A percentile compares a stretch with the other conserved stretches of the same genome.
These are phyloP conservation scores for Clonostachys byssicola DNA, from an alignment of 2,329 filamentous ascomycete genomes.

Conservation along the genomic window DNA sequence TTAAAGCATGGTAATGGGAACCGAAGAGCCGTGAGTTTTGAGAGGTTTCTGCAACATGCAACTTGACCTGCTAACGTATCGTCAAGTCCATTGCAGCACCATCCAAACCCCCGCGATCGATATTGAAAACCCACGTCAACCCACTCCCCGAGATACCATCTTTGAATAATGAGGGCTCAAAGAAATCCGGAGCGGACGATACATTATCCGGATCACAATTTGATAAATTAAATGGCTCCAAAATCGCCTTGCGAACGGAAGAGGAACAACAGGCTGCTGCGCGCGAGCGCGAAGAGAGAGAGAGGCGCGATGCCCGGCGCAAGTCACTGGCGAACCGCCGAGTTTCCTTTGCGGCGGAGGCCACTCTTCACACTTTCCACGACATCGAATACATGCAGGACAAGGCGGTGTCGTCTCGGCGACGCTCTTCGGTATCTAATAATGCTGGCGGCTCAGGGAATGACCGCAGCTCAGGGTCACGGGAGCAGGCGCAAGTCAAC, in stretches of 20 bases:
- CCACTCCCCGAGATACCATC: slow-evolving; percentile 63
- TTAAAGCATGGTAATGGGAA: slow-evolving; percentile 74
- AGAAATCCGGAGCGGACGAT: slow-evolving; percentile 1
- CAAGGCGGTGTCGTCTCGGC: slow-evolving; percentile 74
- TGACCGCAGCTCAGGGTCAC: not conserved
- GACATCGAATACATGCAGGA: slow-evolving; percentile 87
- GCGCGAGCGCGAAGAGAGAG: slow-evolving; percentile 65
- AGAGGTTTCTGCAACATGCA: not conserved
- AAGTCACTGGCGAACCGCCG: slow-evolving; percentile 91
- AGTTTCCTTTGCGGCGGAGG: slow-evolving; percentile 96
- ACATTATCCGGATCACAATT: not conserved
- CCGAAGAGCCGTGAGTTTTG: slow-evolving; percentile 64
- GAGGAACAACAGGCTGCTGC: slow-evolving; percentile 68
- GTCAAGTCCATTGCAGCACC: slow-evolving; percentile 52
- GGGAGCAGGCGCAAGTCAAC: slow-evolving; percentile 54
- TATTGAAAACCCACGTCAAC: slow-evolving; percentile 76
- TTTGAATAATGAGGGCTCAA: slow-evolving; percentile 35
- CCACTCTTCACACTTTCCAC: slow-evolving; percentile 95
- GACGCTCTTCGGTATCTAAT: slow-evolving; percentile 54
- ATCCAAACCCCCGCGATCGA: slow-evolving; percentile 56
- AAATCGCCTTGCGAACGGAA: slow-evolving; percentile 63
- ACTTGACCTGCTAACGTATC: slow-evolving; percentile 6
- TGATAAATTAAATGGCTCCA: slow-evolving; percentile 34
- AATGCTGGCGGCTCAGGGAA: not conserved
- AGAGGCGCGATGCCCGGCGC: slow-evolving; percentile 80